These are phyloP conservation scores for Cryptococcus depauperatus DNA, from an alignment of 1,284 basidiomycete genomes.

Conservation along the genomic window DNA sequence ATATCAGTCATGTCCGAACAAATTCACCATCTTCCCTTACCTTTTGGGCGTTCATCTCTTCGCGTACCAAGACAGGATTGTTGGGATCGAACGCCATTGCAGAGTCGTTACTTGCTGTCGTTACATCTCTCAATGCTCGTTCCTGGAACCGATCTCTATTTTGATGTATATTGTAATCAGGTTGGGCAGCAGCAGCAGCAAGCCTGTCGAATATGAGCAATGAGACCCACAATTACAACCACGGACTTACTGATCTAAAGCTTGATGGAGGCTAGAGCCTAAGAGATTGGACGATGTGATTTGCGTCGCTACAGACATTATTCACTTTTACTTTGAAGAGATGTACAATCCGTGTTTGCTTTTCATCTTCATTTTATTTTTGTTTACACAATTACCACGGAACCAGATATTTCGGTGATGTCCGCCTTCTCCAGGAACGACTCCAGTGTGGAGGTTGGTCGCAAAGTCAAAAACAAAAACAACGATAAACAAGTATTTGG, in stretches of 20 bases:
- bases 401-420: no score
- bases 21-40: slow-evolving; percentile 12
- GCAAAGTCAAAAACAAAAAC: background rate
- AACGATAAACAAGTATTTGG: background rate
- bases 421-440: no score
- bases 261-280: slow-evolving; percentile 14
- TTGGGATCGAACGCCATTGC: slow-evolving; percentile 29
- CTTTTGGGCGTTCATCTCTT: slow-evolving; percentile 39
- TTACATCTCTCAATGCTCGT: slow-evolving; percentile 27
- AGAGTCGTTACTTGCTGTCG: slow-evolving; percentile 19
- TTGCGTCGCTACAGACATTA: background rate
- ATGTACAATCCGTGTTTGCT: no score
- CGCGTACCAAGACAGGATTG: slow-evolving; percentile 35
- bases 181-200: slow-evolving; percentile 4
- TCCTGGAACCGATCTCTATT: slow-evolving; percentile 30
- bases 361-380: no score
- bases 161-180: slow-evolving; percentile 20
- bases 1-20: background rate
- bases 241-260: slow-evolving; percentile 19
- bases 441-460: background rate
- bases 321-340: no score
- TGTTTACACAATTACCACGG: no score
- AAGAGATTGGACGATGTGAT: no score
- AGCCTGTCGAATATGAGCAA: background rate
- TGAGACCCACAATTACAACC: background rate